Base-by-base conservation (phyloP, 2,329 filamentous ascomycete genomes). In the Pseudogymnoascus sp. region DNA sequence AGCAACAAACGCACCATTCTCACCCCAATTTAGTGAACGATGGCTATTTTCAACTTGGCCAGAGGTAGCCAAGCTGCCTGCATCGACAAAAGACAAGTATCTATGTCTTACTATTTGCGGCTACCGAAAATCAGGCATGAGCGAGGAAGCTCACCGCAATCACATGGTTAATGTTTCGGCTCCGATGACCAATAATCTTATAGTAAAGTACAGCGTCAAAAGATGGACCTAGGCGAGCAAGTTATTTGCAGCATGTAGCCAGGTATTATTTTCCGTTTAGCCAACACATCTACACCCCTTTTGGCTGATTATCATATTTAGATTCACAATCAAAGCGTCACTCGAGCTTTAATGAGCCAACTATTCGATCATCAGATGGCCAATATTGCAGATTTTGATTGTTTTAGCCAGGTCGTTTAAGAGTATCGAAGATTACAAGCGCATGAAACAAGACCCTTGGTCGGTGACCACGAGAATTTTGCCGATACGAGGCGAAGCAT, bases 101-200 rank as follows among this genome's bases (percentile, higher is more conserved):
- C 72, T 78, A 33, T 77, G 76, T 64, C 71, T 79, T 3, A 79
- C 76, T 2, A 79, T 80, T 55, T 73, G 69, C 35, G 77, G 76
- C n/a, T 81, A 79, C 64, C 71, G 73, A 2, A 75, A 74, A 60
- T 68, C 71, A 0, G 77, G 76, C 0, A 76, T 80, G 73, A 76
- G 70, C 63, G 75, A 79, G 59, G 74, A 76, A 39, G 77, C 70
- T 12, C 79, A 80, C 61, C 66, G 72, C 9, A 33, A 33, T 13
- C 7, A 30, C 28, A 30, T 10, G 8, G 10, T 33, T 12, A 4
- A 33, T 33, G 10, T 2, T 33, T 33, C 9, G 30, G 10, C 10
- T 13, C 10, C 9, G 12, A 33, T 13, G 30, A 33, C 8, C 10
- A 10, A 4, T 9, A 10, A 33, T 12, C 2, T 30, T 13, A 10